A percentile compares a stretch with the other conserved stretches of the same genome.
phyloP scores from a whole-genome alignment of 1,284 basidiomycete genomes.

The Trichosporon sp. region DNA sequence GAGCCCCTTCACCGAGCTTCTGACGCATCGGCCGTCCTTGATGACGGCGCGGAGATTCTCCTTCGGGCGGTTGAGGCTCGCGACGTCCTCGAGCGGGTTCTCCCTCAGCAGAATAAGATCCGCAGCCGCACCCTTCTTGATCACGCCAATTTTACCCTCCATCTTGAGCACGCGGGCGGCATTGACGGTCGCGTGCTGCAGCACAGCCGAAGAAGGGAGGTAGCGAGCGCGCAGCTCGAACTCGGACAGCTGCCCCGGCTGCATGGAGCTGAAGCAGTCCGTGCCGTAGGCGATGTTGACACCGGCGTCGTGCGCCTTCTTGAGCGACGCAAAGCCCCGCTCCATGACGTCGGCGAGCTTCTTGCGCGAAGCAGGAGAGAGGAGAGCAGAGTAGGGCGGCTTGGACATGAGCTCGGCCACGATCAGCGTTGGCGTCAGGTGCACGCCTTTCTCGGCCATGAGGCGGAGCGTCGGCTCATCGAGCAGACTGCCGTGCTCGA shows the following conservation, averaged over 20 bases:
- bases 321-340: conserved; percentile 23
- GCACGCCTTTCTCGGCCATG: conserved; percentile 49
- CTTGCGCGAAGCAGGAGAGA: conserved; percentile 21
- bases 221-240: conserved; percentile 50
- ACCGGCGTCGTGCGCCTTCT: conserved; percentile 27
- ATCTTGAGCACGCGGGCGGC: conserved; percentile 46
- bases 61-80: conserved; percentile 50
- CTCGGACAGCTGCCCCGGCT: conserved; percentile 28
- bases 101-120: conserved; percentile 51
- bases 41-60: conserved; percentile 28
- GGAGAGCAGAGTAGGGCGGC: conserved; percentile 24
- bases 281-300: conserved; percentile 32
- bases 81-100: conserved; percentile 53
- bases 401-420: conserved; percentile 28
- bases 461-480: conserved; percentile 35
- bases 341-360: conserved; percentile 24
- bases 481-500: conserved; percentile 52
- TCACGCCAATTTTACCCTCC: conserved; percentile 47
- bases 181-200: conserved; percentile 52
- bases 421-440: conserved; percentile 52
- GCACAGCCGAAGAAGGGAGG: conserved; percentile 45
- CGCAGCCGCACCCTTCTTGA: conserved; percentile 47
- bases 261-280: conserved; percentile 27
- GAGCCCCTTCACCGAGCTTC: conserved; percentile 18
- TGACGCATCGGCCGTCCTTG: conserved; percentile 32